phyloP scores from a whole-genome alignment of 1,284 basidiomycete genomes.

The Apiotrichum brassicae region DNA sequence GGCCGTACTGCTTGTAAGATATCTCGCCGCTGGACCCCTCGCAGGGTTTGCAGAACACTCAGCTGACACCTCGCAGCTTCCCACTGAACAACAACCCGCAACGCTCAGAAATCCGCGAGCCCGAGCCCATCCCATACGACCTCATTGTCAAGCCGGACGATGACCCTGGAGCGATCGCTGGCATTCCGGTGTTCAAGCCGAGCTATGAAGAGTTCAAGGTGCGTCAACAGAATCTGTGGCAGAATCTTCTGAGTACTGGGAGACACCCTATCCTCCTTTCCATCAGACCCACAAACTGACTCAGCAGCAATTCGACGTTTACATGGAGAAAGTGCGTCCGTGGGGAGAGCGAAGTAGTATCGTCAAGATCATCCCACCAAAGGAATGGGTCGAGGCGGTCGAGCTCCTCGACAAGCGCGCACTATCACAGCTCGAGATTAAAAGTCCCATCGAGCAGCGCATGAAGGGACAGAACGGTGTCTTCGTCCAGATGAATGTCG shows the following conservation, averaged over 20 bases:
- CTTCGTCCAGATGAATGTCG: constrained; percentile 85
- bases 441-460: constrained; percentile 82
- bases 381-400: constrained; percentile 74
- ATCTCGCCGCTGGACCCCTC: no score
- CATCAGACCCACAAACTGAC: neutral
- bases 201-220: constrained; percentile 71
- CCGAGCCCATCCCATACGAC: constrained; percentile 11
- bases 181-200: constrained; percentile 90
- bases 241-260: no score
- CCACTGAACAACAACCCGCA: constrained; percentile 15
- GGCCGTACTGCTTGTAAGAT: constrained; percentile 15
- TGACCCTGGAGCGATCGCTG: constrained; percentile 74
- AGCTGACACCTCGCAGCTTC: constrained; percentile 7
- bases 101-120: constrained; percentile 11
- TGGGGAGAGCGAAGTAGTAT: constrained; percentile 87
- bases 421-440: constrained; percentile 65
- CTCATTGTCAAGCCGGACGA: constrained; percentile 55
- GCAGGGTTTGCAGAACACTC: neutral
- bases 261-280: no score
- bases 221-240: constrained; percentile 5
- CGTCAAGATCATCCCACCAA: constrained; percentile 86
- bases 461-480: constrained; percentile 79
- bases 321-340: constrained; percentile 72
- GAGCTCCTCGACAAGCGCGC: constrained; percentile 60
- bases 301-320: constrained; percentile 69